A percentile compares a stretch with the other conserved stretches of the same genome.
Evolutionary conservation across 306 rosid species (phyloP).

Genomic region (Arachis stenosperma): DNA sequence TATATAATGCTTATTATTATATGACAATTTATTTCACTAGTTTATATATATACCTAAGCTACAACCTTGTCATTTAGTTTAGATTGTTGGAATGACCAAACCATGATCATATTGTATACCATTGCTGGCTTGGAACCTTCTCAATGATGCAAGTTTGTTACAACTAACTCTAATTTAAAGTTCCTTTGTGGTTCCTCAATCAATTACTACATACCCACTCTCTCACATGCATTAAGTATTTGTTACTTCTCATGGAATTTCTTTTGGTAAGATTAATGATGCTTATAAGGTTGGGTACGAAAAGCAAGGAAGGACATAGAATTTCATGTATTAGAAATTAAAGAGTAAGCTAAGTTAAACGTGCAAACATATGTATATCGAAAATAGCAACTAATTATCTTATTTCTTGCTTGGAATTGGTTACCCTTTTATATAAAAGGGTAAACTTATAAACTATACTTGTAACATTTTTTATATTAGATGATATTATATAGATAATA

Average conservation of each 20-base stretch:
- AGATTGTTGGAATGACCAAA: constrained; percentile 31
- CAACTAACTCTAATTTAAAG: constrained; percentile 38
- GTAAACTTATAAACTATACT: no score
- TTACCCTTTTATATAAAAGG: no score
- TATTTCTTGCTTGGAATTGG: no score
- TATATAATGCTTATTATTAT: no score
- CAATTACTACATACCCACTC: constrained; percentile 15
- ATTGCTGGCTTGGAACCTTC: constrained; percentile 35
- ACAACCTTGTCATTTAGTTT: constrained; percentile 32
- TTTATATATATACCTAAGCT: constrained; percentile 30
- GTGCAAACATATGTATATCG: no score
- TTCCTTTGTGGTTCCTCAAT: constrained; percentile 23
- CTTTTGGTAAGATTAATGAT: not conserved
- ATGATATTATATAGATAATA: no score
- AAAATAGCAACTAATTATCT: no score
- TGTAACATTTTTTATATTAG: no score
- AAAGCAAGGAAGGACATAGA: not conserved
- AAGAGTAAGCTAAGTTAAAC: not conserved
- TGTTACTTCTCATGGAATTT: constrained; percentile 3
- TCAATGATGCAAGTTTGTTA: constrained; percentile 48
- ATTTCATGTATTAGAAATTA: not conserved
- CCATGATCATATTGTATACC: constrained; percentile 8
- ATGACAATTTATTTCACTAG: not conserved
- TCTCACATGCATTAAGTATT: not conserved
- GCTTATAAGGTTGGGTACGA: not conserved